Conservation (phyloP, 139 green algal species). For the Chlorella sp. region DNA sequence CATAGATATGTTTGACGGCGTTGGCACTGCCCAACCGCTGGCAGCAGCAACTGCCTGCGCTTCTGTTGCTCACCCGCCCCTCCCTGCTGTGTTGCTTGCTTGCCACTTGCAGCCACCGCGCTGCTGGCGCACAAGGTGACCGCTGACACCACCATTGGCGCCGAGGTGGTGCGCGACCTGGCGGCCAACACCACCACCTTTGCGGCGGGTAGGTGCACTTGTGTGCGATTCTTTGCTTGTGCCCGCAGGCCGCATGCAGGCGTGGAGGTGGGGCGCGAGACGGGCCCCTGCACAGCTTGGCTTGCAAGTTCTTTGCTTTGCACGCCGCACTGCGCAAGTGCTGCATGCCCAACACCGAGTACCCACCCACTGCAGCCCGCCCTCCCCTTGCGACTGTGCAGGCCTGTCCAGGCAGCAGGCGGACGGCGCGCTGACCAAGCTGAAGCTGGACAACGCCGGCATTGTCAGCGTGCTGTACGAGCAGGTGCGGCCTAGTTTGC, state of each 20-base stretch:
- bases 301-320: too few relatives aligned
- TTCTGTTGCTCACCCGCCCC: not conserved
- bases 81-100: not conserved
- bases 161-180: conserved; percentile 48
- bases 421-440: conserved; percentile 52
- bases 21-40: not conserved
- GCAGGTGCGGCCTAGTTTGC: not conserved
- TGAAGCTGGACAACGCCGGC: conserved; percentile 56
- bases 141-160: conserved; percentile 42
- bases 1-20: too few relatives aligned
- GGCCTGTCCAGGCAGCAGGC: conserved; percentile 31
- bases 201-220: conserved; percentile 20
- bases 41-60: too few relatives aligned
- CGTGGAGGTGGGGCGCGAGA: too few relatives aligned
- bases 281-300: too few relatives aligned
- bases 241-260: too few relatives aligned
- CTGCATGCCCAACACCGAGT: too few relatives aligned
- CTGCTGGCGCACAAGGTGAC: conserved; percentile 48
- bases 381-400: not conserved
- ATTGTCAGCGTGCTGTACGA: conserved; percentile 49
- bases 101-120: conserved; percentile 15
- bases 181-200: conserved; percentile 20
- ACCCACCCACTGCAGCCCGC: too few relatives aligned
- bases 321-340: not conserved
- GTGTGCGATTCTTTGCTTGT: too few relatives aligned